Conservation (phyloP, 495 filamentous ascomycete species). For the Aspergillus avenaceus region DNA sequence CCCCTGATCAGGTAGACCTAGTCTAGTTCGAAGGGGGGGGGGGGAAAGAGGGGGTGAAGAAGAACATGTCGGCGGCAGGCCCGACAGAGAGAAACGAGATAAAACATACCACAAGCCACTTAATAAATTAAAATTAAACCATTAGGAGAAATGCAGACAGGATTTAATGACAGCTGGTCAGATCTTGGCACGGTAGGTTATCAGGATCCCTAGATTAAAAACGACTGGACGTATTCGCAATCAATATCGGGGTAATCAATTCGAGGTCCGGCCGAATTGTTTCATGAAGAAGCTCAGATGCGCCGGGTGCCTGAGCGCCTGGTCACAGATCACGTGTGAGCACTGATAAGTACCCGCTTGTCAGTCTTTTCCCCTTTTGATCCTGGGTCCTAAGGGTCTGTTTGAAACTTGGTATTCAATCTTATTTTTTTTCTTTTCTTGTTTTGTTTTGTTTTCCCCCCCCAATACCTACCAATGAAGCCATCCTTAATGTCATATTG, state of each 20-base stretch:
- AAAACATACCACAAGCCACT: constrained; percentile 8
- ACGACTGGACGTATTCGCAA: neutral
- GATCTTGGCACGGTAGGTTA: constrained; percentile 2
- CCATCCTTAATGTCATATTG: no score
- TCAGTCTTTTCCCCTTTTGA: neutral
- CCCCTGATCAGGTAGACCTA: constrained; percentile 6
- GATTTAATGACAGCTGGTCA: constrained; percentile 1
- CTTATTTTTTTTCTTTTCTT: neutral
- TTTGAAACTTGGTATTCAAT: no score
- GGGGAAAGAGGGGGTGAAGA: neutral
- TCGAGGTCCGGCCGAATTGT: constrained; percentile 10
- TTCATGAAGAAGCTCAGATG: constrained; percentile 11
- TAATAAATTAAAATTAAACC: neutral
- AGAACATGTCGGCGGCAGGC: constrained; percentile 2
- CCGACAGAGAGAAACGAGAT: constrained; percentile 7
- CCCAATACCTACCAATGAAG: neutral
- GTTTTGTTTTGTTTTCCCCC: neutral
- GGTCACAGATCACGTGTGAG: constrained; percentile 11
- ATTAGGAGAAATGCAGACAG: neutral
- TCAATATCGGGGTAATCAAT: constrained; percentile 3
- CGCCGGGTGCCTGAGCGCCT: constrained; percentile 13
- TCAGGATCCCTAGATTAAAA: neutral
- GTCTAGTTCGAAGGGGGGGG: neutral
- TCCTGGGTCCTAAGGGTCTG: no score
- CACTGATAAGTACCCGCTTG: constrained; percentile 9